phyloP scores from a whole-genome alignment of 2,329 filamentous ascomycete genomes.

The Colletotrichum salicis region DNA sequence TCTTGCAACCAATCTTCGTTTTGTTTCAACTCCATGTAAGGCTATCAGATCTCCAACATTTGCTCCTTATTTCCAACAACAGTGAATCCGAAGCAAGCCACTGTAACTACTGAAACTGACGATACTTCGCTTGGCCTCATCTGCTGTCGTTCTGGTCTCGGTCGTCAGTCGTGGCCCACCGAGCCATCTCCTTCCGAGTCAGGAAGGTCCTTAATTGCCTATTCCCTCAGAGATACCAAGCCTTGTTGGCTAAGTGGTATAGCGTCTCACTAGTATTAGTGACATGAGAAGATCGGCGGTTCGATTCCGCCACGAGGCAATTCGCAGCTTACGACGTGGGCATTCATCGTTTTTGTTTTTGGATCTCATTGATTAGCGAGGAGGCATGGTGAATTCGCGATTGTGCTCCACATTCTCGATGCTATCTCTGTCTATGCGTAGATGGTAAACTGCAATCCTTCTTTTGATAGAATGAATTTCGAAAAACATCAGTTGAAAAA shows the following conservation, averaged over 20 bases:
- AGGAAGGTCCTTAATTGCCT: neutral
- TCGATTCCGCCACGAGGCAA: conserved; percentile 35
- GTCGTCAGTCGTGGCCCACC: conserved; percentile 17
- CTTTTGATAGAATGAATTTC: no score
- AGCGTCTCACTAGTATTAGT: conserved; percentile 34
- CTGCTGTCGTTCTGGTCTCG: neutral
- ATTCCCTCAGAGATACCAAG: rapidly evolving
- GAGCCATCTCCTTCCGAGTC: neutral
- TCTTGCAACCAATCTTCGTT: no score
- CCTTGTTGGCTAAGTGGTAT: conserved; percentile 36
- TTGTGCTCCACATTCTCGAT: no score
- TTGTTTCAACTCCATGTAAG: no score
- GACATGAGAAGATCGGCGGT: conserved; percentile 34
- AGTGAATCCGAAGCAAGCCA: neutral
- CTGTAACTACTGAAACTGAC: neutral
- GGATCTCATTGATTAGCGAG: no score
- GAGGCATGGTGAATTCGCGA: no score
- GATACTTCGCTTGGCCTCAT: neutral
- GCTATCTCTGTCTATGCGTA: no score
- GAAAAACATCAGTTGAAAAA: no score
- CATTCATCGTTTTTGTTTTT: no score
- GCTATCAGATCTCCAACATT: no score
- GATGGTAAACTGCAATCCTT: no score
- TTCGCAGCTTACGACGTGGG: rapidly evolving
- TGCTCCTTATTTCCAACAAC: no score